phyloP scores from a whole-genome alignment of 2,329 filamentous ascomycete species.

The Claviceps purpurea region DNA sequence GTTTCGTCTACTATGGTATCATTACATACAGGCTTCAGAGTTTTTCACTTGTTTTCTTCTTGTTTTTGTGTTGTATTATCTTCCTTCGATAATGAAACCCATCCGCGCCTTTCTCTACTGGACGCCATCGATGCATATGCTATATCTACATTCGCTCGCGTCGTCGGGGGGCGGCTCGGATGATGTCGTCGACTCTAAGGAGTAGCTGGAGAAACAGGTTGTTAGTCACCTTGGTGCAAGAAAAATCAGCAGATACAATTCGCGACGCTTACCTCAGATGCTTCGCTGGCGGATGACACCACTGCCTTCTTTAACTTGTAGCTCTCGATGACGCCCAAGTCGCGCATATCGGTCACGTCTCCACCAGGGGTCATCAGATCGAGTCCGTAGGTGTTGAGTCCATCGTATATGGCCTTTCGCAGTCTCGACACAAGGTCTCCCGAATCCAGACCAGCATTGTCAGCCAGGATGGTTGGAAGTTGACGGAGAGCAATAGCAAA shows the following conservation, averaged over 20 bases:
- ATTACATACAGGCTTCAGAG: constrained; percentile 20
- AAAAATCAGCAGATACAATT: background rate
- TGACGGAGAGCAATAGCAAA: constrained; percentile 86
- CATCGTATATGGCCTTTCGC: constrained; percentile 88
- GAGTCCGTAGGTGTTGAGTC: constrained; percentile 81
- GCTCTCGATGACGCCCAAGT: constrained; percentile 89
- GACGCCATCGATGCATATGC: background rate
- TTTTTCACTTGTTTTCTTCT: background rate
- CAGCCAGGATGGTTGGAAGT: constrained; percentile 88
- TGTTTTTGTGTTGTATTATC: background rate
- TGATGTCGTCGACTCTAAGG: constrained; percentile 93
- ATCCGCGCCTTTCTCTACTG: background rate
- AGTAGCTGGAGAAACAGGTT: constrained; percentile 45
- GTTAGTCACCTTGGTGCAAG: background rate
- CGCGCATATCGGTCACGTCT: constrained; percentile 89
- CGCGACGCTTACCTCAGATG: constrained; percentile 68
- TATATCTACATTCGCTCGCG: constrained; percentile 24
- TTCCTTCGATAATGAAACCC: background rate
- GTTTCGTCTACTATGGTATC: constrained; percentile 23
- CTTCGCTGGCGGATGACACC: constrained; percentile 89
- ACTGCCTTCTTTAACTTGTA: constrained; percentile 99
- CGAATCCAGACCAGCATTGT: constrained; percentile 93
- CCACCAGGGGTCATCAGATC: constrained; percentile 83
- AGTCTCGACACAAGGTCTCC: constrained; percentile 85
- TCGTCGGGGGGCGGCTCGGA: constrained; percentile 70